Base-by-base conservation (phyloP, 371 early-diverging fungal species). In the Basidiobolus meristosporus region DNA sequence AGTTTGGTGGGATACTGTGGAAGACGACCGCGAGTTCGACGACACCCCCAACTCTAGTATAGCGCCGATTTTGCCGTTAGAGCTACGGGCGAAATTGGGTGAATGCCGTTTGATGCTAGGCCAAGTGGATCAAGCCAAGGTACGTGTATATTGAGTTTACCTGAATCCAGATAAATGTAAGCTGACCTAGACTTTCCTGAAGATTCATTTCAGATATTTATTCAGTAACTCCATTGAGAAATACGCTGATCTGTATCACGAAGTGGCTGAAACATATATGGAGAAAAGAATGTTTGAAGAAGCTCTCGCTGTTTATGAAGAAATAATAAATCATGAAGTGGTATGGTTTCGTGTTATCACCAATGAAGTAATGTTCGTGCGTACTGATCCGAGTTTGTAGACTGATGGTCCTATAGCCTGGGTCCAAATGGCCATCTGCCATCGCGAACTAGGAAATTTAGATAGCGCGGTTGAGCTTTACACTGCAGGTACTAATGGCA, bases 21-120 rank as follows among this genome's bases (percentile, higher is more conserved):
- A 68, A 41, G 68, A 75, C 34, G 65, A 62, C 36, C 68, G 73
- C 26, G 71, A 72, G 31, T 63, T 64, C 26, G 63, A 68, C 21
- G 55, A 56, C n/a, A 57, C 53, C 20, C 36, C 30, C 3, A n/a
- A n/a, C n/a, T n/a, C n/a, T n/a, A n/a, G n/a, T n/a, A n/a, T n/a
- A n/a, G n/a, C n/a, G n/a, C n/a, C n/a, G n/a, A n/a, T n/a, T n/a
- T 57, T 90, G 26, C 90, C 89, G 0, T 54, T 86, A 3, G 89
- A 90, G 53, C 57, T 92, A 30, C 66, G 87, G 18, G 74, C 77
- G 29, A 77, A 84, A 50, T 69, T 86, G 43, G 93, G 88, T 17
- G 66, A 81, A 18, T 83, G 85, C 45, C 68, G 88, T 28, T 41
- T 90, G 14, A 62, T 69, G 54, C 44, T 84, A 31, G 82, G 72